These are phyloP conservation scores for Macrolepiota albuminosa DNA, from an alignment of 768 basidiomycete genomes.

Conservation along the genomic window DNA sequence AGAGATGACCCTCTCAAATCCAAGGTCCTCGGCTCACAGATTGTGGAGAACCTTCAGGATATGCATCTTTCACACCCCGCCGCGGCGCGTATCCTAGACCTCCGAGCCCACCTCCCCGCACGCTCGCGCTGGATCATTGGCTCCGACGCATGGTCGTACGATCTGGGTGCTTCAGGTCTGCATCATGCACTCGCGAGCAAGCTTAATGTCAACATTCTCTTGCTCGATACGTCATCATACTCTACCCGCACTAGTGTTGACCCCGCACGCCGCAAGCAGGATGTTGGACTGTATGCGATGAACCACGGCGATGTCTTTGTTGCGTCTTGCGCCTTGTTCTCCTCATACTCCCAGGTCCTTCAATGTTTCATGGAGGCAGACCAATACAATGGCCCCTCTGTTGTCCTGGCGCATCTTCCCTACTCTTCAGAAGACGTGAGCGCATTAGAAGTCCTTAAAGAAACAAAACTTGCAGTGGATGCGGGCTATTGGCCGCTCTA, in stretches of 20 bases:
- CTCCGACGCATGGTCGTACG: conserved; percentile 97
- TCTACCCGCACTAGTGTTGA: conserved; percentile 66
- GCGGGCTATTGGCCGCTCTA: conserved; percentile 98
- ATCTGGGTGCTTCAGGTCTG: conserved; percentile 91
- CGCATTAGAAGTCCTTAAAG: conserved; percentile 90
- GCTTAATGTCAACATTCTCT: conserved; percentile 90
- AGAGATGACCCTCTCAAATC: conserved; percentile 71
- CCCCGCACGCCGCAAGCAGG: conserved; percentile 82
- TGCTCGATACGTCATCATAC: conserved; percentile 91
- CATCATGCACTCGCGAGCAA: conserved; percentile 92
- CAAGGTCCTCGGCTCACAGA: conserved; percentile 49
- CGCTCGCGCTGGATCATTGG: conserved; percentile 95
- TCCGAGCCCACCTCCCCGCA: conserved; percentile 59
- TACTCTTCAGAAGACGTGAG: conserved; percentile 72
- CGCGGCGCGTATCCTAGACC: conserved; percentile 52
- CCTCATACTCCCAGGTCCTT: conserved; percentile 91
- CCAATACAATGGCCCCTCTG: conserved; percentile 80
- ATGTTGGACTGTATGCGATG: conserved; percentile 97
- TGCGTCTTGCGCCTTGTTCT: conserved; percentile 92
- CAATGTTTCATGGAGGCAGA: conserved; percentile 92
- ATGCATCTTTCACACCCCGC: conserved; percentile 33
- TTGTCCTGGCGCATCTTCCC: conserved; percentile 93
- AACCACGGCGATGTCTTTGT: conserved; percentile 97
- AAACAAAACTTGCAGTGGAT: conserved; percentile 95
- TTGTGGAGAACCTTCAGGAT: conserved; percentile 46